These are phyloP conservation scores for Beauveria sp. DNA, from an alignment of 2,329 filamentous ascomycete genomes.

Conservation along the genomic window DNA sequence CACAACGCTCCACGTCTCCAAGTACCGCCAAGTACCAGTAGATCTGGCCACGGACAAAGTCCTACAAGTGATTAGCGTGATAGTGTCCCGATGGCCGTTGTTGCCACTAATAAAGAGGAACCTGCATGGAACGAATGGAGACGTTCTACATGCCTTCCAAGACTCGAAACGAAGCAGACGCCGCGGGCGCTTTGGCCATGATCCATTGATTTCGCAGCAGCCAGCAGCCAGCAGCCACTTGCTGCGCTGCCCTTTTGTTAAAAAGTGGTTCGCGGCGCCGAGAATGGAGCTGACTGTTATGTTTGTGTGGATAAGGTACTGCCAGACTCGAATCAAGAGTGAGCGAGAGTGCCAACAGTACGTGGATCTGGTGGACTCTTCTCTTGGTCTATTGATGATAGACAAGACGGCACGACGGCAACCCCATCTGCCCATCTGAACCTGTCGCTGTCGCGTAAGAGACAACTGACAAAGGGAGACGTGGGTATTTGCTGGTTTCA, in stretches of 20 bases:
- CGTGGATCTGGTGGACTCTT: neutral
- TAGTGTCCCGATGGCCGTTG: neutral
- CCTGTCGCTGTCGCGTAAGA: neutral
- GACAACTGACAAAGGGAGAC: neutral
- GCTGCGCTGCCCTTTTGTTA: neutral
- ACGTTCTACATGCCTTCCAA: slow-evolving; percentile 9
- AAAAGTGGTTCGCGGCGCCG: neutral
- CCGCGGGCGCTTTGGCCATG: neutral
- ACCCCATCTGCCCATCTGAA: neutral
- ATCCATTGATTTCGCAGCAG: neutral
- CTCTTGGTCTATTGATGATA: neutral
- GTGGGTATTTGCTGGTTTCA: too few species aligned
- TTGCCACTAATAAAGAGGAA: neutral
- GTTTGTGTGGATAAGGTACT: neutral
- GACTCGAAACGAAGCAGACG: neutral
- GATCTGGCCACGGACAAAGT: neutral
- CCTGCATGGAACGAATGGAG: slow-evolving; percentile 14
- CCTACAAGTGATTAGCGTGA: neutral
- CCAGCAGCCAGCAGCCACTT: neutral
- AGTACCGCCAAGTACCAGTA: too few species aligned
- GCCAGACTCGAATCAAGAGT: neutral
- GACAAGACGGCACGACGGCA: neutral
- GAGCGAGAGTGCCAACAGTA: neutral
- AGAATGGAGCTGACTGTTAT: neutral
- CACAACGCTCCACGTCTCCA: too few species aligned